Evolutionary conservation across 768 basidiomycete species (phyloP).

Genomic region (Termitomyces sp.): DNA sequence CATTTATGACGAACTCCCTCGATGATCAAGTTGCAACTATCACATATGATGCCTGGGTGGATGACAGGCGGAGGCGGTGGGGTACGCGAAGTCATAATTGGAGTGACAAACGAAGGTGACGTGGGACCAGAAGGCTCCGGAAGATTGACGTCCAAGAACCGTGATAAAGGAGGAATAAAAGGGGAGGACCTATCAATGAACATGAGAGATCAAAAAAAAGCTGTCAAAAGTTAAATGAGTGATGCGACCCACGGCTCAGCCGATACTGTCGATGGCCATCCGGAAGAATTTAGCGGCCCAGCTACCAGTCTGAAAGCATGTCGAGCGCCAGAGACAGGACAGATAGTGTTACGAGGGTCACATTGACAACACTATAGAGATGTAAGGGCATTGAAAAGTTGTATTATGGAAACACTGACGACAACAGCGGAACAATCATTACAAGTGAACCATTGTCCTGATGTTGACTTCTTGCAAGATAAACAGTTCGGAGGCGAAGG

Average conservation of each 20-base stretch:
- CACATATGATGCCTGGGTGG: conserved; percentile 60
- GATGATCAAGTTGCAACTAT: conserved; percentile 51
- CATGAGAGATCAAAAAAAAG: background rate
- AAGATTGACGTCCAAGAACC: background rate
- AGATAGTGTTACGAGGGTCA: background rate
- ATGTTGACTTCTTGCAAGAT: background rate
- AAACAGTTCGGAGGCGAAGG: background rate
- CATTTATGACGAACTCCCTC: conserved; percentile 76
- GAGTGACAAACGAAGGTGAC: background rate
- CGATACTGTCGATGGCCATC: background rate
- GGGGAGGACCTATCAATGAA: background rate
- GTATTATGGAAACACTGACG: background rate
- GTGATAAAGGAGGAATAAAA: background rate
- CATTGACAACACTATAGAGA: background rate
- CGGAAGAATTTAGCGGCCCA: no score
- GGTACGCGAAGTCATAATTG: background rate
- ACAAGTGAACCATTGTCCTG: background rate
- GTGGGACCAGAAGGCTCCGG: background rate
- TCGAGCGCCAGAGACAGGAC: background rate
- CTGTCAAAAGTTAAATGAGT: background rate
- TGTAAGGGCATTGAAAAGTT: background rate
- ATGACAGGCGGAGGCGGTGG: conserved; percentile 28
- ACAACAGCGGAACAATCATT: background rate
- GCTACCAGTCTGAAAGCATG: background rate
- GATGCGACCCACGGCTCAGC: background rate